Conservation (phyloP, 208 protist genomes). For the Histomonas meleagridis region DNA sequence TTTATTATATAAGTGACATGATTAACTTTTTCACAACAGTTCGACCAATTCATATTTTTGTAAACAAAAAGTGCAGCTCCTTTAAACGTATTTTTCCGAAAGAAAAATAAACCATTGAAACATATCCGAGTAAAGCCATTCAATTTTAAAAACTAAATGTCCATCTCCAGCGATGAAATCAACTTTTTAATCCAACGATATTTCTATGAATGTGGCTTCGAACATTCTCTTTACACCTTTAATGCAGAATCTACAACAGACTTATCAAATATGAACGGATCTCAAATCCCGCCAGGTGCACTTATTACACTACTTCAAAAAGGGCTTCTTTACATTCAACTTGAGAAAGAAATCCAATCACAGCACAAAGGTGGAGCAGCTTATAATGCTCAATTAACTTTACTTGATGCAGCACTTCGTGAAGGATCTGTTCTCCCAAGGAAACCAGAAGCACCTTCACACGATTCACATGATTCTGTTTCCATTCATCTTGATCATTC, state of each 20-base stretch:
- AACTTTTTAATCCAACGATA: neutral
- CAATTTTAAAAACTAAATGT: too few relatives aligned
- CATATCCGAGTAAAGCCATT: too few relatives aligned
- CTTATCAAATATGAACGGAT: neutral
- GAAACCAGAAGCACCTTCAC: neutral
- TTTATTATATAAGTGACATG: too few relatives aligned
- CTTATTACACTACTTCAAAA: constrained; percentile 21
- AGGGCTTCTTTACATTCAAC: constrained; percentile 24
- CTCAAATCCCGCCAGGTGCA: constrained; percentile 7
- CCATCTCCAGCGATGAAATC: constrained; percentile 15
- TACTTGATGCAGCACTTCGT: neutral
- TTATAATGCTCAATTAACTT: neutral
- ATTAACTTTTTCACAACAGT: too few relatives aligned
- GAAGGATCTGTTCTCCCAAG: neutral
- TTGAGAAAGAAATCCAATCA: neutral
- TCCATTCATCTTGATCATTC: neutral
- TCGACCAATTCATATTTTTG: too few relatives aligned
- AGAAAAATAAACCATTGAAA: too few relatives aligned
- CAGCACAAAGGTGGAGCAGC: neutral
- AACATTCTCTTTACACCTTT: constrained; percentile 17
- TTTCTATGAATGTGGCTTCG: constrained; percentile 27
- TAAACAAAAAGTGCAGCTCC: too few relatives aligned
- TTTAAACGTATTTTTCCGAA: too few relatives aligned
- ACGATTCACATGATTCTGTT: neutral
- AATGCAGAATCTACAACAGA: neutral